phyloP scores from a whole-genome alignment of 2,329 filamentous ascomycete genomes.

The Fusarium domesticum region DNA sequence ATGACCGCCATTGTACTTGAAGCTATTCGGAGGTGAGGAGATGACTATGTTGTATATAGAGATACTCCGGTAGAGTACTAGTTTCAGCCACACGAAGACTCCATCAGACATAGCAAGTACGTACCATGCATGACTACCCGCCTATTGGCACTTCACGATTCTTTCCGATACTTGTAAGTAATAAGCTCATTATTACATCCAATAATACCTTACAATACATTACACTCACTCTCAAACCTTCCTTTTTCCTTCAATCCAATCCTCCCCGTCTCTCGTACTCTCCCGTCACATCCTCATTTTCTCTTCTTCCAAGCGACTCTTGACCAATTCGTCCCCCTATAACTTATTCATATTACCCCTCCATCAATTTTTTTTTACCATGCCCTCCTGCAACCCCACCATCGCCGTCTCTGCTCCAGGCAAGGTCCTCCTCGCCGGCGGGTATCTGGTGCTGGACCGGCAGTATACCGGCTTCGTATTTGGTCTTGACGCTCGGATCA shows the following conservation, averaged over 20 bases:
- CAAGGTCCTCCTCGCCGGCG: constrained; percentile 91
- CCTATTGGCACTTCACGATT: constrained; percentile 24
- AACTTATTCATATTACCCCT: not conserved
- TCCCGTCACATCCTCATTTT: not conserved
- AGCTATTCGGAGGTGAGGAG: not conserved
- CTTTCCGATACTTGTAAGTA: constrained; percentile 15
- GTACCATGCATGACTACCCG: constrained; percentile 18
- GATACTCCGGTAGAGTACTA: too few species aligned
- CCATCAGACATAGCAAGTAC: too few species aligned
- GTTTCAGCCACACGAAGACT: too few species aligned
- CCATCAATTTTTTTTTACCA: constrained; percentile 1
- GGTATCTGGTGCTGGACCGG: constrained; percentile 90
- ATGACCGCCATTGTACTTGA: not conserved
- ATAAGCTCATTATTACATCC: constrained; percentile 7
- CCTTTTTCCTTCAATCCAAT: not conserved
- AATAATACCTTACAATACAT: constrained; percentile 1
- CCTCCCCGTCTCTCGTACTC: not conserved
- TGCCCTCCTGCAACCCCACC: constrained; percentile 34
- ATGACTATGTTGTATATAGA: too few species aligned
- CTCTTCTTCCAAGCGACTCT: not conserved
- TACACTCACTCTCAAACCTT: not conserved
- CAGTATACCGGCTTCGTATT: constrained; percentile 74
- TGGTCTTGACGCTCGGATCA: constrained; percentile 65
- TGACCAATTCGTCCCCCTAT: not conserved
- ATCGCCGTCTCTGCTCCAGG: constrained; percentile 82